phyloP scores from a whole-genome alignment of 1,284 basidiomycete species.

The Ustilago xerochloae region DNA sequence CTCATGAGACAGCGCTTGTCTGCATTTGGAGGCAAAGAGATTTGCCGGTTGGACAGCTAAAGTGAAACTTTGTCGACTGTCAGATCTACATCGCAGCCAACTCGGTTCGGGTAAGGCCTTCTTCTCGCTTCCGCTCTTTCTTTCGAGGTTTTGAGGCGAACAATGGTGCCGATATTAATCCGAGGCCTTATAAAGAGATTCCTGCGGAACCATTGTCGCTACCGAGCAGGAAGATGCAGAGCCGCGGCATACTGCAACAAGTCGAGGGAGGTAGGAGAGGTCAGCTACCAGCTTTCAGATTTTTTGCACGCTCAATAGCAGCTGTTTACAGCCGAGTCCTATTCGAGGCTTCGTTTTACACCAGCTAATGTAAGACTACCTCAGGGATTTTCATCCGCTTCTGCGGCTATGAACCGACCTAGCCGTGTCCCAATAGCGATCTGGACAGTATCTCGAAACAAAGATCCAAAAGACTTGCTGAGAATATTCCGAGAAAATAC shows the following conservation, averaged over 20 bases:
- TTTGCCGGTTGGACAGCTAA: constrained; percentile 2
- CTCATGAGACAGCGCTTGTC: not conserved
- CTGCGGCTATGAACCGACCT: too few species aligned
- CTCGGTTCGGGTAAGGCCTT: not conserved
- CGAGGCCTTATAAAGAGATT: too few species aligned
- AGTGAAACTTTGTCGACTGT: constrained; percentile 1
- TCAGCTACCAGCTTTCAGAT: too few species aligned
- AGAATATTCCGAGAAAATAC: too few species aligned
- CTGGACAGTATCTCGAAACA: not conserved
- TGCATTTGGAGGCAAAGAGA: not conserved
- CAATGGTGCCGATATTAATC: too few species aligned
- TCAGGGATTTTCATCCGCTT: not conserved
- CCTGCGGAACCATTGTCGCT: too few species aligned
- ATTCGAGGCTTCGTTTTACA: not conserved
- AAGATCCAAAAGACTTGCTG: not conserved
- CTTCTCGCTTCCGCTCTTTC: too few species aligned
- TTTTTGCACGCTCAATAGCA: not conserved
- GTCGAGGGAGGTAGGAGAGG: too few species aligned
- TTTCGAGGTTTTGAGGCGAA: too few species aligned
- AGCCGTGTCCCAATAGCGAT: too few species aligned
- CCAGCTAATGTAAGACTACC: not conserved
- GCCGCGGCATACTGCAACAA: too few species aligned
- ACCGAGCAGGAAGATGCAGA: too few species aligned
- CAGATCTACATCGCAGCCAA: not conserved
- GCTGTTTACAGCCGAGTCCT: not conserved